Base-by-base conservation (phyloP, 2,329 filamentous ascomycete species). In the Myriosclerotinia duriaeana region DNA sequence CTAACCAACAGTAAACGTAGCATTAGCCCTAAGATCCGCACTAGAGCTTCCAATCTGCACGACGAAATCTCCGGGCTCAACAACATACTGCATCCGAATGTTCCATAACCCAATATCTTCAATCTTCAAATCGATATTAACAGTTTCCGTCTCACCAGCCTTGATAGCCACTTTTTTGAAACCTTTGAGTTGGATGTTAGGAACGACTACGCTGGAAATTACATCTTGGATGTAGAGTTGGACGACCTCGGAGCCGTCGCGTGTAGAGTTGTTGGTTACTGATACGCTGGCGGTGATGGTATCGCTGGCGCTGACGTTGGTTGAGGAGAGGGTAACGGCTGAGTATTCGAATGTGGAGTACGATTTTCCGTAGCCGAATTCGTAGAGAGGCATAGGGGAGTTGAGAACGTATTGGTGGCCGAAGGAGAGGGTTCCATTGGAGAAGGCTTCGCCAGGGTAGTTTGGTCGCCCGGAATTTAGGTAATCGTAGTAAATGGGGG, bases 341-440 rank as follows among this genome's bases (percentile, higher is more conserved):
- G 81, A 81, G 53, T 88, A 80, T 9, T 81, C 77, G 74, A 87
- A 92, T 0, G 78, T 83, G 0, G 85, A 88, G 79, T 90, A 90
- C 0, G 84, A 87, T 5, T 97, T 83, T 0, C 93, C 94, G 66
- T 88, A 93, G 0, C 94, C 93, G 72, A 97, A 97, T 63, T 92
- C 90, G 75, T 89, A 97, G 1, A 91, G 87, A 0, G 93, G 93
- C 5, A 82, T 80, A 66, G 94, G 89, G 66, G 84, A 81, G 65
- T 89, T 90, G 79, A 97, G 91, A 70, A 97, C 93, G 77, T 93
- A 86, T 36, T 92, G 88, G 78, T 97, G 96, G 78, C 97, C 93
- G 71, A 96, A 87, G 73, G 91, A 91, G 0, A 97, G 79, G 0
- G 84, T 89, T 5, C 84, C 86, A 0, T 87, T 85, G 0, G 92